Percentiles rank a stretch among this genome's conserved stretches.
Evolutionary conservation across 306 rosid genomes (phyloP).

Genomic region (Alnus rubra): DNA sequence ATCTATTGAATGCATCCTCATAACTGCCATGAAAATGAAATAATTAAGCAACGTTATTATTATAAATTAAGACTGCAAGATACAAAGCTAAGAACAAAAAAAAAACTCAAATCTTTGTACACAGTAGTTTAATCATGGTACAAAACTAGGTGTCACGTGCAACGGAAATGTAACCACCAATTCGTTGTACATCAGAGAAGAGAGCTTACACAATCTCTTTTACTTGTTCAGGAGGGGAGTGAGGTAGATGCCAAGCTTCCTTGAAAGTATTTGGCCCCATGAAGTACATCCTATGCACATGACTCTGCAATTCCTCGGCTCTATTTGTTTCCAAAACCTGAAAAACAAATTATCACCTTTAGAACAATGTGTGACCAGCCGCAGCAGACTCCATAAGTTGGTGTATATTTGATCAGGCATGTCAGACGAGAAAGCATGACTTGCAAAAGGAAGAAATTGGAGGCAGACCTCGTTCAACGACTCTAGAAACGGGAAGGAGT

Average conservation of each 20-base stretch:
- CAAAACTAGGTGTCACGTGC: neutral
- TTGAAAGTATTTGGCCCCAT: conserved; percentile 97
- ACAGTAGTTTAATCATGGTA: neutral
- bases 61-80: neutral
- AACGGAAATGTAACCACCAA: neutral
- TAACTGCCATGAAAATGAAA: conserved; percentile 61
- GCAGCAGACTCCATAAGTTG: conserved; percentile 20
- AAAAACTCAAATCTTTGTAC: neutral
- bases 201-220: conserved; percentile 85
- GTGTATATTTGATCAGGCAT: neutral
- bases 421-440: conserved; percentile 10
- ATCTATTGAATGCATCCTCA: conserved; percentile 83
- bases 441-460: conserved; percentile 29
- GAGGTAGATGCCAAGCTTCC: conserved; percentile 96
- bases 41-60: neutral
- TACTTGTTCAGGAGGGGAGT: conserved; percentile 87
- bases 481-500: conserved; percentile 94
- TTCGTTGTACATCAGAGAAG: conserved; percentile 9
- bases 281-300: conserved; percentile 94
- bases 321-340: conserved; percentile 77
- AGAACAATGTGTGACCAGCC: conserved; percentile 9
- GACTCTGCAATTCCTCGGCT: conserved; percentile 96
- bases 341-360: conserved; percentile 33
- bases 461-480: conserved; percentile 84
- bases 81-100: neutral